These are phyloP conservation scores for Apiotrichum porosum DNA, from an alignment of 1,284 basidiomycete species.

Conservation along the genomic window DNA sequence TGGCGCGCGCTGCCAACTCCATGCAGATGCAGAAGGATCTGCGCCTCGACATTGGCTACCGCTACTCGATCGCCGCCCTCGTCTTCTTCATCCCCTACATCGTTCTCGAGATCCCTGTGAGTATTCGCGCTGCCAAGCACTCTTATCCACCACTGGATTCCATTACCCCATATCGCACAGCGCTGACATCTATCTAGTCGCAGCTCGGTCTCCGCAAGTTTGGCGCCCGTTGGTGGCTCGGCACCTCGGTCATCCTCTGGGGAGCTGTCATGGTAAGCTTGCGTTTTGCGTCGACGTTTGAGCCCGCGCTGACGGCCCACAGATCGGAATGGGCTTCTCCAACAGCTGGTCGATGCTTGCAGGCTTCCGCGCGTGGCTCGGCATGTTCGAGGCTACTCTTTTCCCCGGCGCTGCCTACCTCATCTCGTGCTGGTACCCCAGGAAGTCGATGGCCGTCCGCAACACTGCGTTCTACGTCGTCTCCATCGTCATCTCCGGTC, in stretches of 20 bases:
- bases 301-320: too few relatives aligned
- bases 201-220: conserved; percentile 16
- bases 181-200: neutral
- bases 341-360: conserved; percentile 29
- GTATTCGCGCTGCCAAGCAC: neutral
- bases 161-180: neutral
- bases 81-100: conserved; percentile 48
- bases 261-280: conserved; percentile 36
- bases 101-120: conserved; percentile 38
- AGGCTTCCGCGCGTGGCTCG: conserved; percentile 18
- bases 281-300: too few relatives aligned
- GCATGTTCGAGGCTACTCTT: conserved; percentile 26
- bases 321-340: conserved; percentile 35
- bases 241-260: conserved; percentile 35
- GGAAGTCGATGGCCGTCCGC: conserved; percentile 11
- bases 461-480: conserved; percentile 17
- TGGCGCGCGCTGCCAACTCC: conserved; percentile 27
- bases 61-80: conserved; percentile 43
- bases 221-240: conserved; percentile 21
- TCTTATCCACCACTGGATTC: neutral
- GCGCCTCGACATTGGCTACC: conserved; percentile 34
- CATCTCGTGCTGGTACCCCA: conserved; percentile 20
- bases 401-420: conserved; percentile 23
- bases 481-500: conserved; percentile 12
- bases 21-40: conserved; percentile 28